Evolutionary conservation across 345 rosid species (phyloP).

Genomic region (Citrus maxima): DNA sequence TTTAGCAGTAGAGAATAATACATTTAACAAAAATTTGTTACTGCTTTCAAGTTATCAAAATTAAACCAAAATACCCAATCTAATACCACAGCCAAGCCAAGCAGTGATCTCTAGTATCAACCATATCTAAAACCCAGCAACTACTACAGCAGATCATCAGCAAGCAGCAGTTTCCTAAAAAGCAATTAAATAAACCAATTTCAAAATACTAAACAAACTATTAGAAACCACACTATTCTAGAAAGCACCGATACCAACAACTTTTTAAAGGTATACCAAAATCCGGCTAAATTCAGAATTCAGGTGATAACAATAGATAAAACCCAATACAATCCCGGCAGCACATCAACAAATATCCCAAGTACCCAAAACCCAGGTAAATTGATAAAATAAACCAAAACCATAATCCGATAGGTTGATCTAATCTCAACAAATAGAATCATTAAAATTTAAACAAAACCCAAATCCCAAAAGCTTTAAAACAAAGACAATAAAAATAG

Average conservation of each 20-base stretch:
- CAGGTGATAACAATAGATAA: background rate
- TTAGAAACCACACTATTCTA: background rate
- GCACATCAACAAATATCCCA: background rate
- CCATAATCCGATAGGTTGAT: background rate
- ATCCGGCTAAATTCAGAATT: background rate
- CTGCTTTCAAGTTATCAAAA: background rate
- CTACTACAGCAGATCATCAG: background rate
- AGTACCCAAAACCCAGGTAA: background rate
- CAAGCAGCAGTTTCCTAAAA: background rate
- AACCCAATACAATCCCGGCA: background rate
- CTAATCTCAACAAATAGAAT: slow-evolving; percentile 13
- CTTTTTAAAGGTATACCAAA: background rate
- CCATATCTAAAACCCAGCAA: background rate
- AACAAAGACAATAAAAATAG: background rate
- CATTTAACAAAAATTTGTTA: background rate
- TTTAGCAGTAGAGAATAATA: background rate
- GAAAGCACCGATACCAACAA: background rate
- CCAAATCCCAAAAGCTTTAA: background rate
- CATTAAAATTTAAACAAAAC: background rate
- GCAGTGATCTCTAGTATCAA: background rate
- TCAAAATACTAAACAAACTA: background rate
- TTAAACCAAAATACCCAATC: background rate
- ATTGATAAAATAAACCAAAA: background rate
- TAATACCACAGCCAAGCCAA: background rate
- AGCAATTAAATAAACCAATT: background rate